Evolutionary conservation across 768 basidiomycete species (phyloP), one percentile per base, ranked within the genome.

Genomic region (Leccinum subtestaceum): DNA sequence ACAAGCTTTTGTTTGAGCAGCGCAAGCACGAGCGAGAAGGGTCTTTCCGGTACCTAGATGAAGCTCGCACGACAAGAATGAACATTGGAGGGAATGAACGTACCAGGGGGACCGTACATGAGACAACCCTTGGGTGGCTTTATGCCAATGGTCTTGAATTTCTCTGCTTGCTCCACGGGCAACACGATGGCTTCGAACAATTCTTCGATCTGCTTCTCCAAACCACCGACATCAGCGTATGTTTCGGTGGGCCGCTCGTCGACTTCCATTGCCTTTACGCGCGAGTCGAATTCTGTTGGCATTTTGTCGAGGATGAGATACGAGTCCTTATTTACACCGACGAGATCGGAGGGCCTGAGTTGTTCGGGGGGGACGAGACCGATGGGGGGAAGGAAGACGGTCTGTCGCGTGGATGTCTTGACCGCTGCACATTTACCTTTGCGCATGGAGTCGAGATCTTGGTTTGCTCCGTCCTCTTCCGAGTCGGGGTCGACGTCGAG

Each of bases 181-280:
- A 97, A 74, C 2, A 99, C 96, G 62, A 99, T 97, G 0, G 97
- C 97, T 74, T 99, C 97, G 1, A 97, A 93, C 54, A 99, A 74
- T 72, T 98, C 97, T 72, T 98, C 97, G 56, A 99, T 98, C 80
- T 99, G 97, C 77, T 98, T 98, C 81, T 98, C 97, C 72, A 99
- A 69, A 23, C 97, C 97, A 74, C 97, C 97, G 60, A 99, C 96
- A 74, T 95, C 94, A 27, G 95, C 95, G 69, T 98, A 98, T 2
- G 88, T 92, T 74, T 98, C 97, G 12, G 95, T 98, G 34, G 97
- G 97, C 53, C 94, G 83, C 73, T 98, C 97, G 65, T 99, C 97
- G 1, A 99, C 97, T 70, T 99, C 97, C 97, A 99, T 99, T 9
- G 97, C 97, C 74, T 98, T 98, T 25, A 99, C 97, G 49, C 97